Evolutionary conservation across 805 yeast species (phyloP), one percentile per base, ranked within the genome.

Genomic region (Zygosaccharomyces siamensis): DNA sequence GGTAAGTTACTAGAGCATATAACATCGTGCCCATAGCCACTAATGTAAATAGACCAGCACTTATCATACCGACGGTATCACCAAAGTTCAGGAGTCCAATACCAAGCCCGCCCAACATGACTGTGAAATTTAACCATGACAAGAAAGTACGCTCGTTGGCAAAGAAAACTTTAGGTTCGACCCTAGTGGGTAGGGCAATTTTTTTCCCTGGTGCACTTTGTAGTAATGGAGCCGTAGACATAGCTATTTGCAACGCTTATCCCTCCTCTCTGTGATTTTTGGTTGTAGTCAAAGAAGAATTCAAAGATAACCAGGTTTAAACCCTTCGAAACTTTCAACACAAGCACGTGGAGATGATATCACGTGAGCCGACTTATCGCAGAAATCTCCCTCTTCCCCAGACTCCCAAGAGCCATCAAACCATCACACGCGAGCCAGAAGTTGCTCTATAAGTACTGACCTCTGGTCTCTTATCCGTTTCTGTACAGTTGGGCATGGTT

Each of bases 71-170:
- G 39, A 92, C 80, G 52, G 80, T 78, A 72, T 93, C 99, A 68
- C 99, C 99, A 68, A 93, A 93, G 73, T 93, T 93, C 58, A 93
- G 78, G 61, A 93, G 76, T 44, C 99, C 99, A 50, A 93, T 90
- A 52, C 97, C 98, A 51, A 93, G 77, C 40, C 97, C 95, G 26
- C 99, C 99, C 52, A 93, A 77, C 64, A 95, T 88, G 51, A 93
- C 97, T n/a, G 99, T 93, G 77, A 93, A 93, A 71, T 95, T 95
- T 62, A 93, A 79, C 99, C 99, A 93, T 43, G 98, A 92, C 51
- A 93, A 77, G 66, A 93, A 93, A 1, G 99, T 93, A 76, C 99
- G 87, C 73, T 93, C 99, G 67, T 93, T 93, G 65, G 99, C 99
- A 64, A 93, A 93, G 74, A 95, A 93, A 24, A 93, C 99, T 71